phyloP scores from a whole-genome alignment of 768 basidiomycete species.

The Auricularia sp. region DNA sequence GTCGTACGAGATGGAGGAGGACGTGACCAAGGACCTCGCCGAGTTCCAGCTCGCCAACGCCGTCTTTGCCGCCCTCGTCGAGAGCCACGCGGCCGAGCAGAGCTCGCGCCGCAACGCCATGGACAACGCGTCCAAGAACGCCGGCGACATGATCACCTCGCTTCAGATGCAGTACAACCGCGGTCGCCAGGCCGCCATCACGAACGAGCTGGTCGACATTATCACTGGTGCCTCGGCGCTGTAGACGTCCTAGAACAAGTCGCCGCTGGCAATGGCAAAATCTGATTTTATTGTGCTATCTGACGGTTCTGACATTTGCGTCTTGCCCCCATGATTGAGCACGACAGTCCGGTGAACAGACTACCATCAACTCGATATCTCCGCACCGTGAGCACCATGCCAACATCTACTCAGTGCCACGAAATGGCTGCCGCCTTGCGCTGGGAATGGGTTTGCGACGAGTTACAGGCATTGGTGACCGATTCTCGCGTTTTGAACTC shows the following conservation, averaged over 20 bases:
- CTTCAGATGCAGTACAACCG: slow-evolving; percentile 96
- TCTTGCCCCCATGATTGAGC: too few relatives aligned
- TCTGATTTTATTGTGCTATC: too few relatives aligned
- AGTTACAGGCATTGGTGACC: too few relatives aligned
- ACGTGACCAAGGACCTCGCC: slow-evolving; percentile 83
- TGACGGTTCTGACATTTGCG: too few relatives aligned
- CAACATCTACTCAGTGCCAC: too few relatives aligned
- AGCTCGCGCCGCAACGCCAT: slow-evolving; percentile 94
- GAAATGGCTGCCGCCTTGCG: too few relatives aligned
- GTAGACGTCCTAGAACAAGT: not conserved
- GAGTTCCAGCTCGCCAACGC: slow-evolving; percentile 97
- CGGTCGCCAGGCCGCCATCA: slow-evolving; percentile 96
- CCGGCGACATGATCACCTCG: slow-evolving; percentile 78
- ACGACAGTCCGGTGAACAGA: too few relatives aligned
- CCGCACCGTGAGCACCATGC: too few relatives aligned
- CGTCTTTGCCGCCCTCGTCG: slow-evolving; percentile 86
- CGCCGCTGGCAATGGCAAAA: too few relatives aligned
- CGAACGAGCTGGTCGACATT: slow-evolving; percentile 88
- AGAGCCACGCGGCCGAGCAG: slow-evolving; percentile 92
- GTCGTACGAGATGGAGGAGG: slow-evolving; percentile 96
- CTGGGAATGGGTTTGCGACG: too few relatives aligned
- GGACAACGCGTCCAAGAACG: slow-evolving; percentile 99
- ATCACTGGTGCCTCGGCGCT: slow-evolving; percentile 58
- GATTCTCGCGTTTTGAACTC: too few relatives aligned
- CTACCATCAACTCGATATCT: too few relatives aligned